phyloP scores from a whole-genome alignment of 2,329 filamentous ascomycete species.

The Xylaria sp. region DNA sequence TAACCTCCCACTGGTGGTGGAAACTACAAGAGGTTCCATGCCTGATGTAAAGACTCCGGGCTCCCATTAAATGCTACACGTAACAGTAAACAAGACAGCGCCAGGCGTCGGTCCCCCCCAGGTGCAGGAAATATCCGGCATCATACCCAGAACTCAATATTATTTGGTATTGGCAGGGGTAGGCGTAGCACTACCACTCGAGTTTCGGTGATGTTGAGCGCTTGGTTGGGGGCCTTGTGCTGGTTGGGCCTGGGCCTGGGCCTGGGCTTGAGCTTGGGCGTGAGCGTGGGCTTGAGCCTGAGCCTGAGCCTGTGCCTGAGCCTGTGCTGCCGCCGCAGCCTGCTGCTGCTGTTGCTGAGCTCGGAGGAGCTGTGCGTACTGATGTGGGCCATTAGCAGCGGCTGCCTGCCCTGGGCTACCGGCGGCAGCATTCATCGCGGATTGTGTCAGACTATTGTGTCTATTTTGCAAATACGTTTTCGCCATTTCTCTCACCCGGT shows the following conservation, averaged over 20 bases:
- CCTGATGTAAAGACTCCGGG: constrained; percentile 5
- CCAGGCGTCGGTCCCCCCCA: background rate
- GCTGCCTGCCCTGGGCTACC: constrained; percentile 55
- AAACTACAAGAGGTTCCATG: constrained; percentile 6
- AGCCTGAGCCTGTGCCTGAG: constrained; percentile 28
- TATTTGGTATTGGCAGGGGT: constrained; percentile 36
- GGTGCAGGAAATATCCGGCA: background rate
- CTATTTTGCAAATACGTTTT: constrained; percentile 57
- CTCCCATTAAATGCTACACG: constrained; percentile 13
- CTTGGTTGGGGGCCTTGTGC: constrained; percentile 34
- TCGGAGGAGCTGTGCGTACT: constrained; percentile 63
- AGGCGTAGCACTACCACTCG: constrained; percentile 40
- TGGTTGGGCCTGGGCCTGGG: constrained; percentile 31
- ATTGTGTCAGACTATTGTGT: constrained; percentile 47
- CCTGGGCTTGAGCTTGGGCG: constrained; percentile 35
- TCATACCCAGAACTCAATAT: background rate
- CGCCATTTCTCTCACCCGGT: constrained; percentile 57
- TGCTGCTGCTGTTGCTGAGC: constrained; percentile 60
- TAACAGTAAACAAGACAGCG: constrained; percentile 1
- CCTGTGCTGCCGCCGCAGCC: constrained; percentile 32
- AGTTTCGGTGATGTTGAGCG: constrained; percentile 41
- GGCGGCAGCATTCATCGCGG: constrained; percentile 61
- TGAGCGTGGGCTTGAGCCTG: constrained; percentile 30
- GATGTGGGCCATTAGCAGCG: constrained; percentile 60
- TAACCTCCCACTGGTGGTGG: background rate